Evolutionary conservation across 1,284 basidiomycete genomes (phyloP), one percentile per base, ranked within the genome.

Genomic region (Apiotrichum veenhuisii): DNA sequence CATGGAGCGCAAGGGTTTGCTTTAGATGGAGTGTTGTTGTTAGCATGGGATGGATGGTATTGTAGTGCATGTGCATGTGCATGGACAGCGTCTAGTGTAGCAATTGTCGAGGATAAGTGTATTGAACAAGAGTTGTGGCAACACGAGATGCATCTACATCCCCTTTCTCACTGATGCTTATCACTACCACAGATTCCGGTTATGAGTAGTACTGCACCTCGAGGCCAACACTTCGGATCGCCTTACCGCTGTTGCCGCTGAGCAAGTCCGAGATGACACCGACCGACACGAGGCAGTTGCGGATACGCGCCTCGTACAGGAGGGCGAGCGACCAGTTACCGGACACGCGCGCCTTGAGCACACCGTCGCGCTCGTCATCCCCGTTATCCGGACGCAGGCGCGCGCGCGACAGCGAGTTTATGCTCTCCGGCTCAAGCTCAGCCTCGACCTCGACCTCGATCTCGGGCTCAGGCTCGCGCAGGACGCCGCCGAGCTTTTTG

Each of bases 261-360:
- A 88, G 84, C 12, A 98, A 81, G 70, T 97, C 90, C 5, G 91
- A 90, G 17, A 91, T 84, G 17, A 96, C 84, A 3, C 94, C 94
- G 30, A 95, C 76, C 58, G 90, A 89, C 63, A 98, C 85, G 18
- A 98, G 81, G 77, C 93, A 87, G 67, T 91, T 91, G 44, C 87
- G 83, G 66, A 97, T 77, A n/a, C 91, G 84, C 9, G 92, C 90
- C 79, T 97, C 92, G 89, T 94, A 98, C 70, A 97, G 84, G 34
- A 98, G 74, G 7, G 93, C 88, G 30, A 96, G 81, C 64, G 91
- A 87, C 64, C 89, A 88, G 59, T 87, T 90, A 0, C 92, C 94
- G 0, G 91, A 92, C 22, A 91, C 83, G 52, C 89, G 83, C 5
- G 89, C 87, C 78, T 97, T 97, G 50, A 98, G 81, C 0, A 97